A percentile compares a stretch with the other conserved stretches of the same genome.
Conservation (phyloP, 345 rosid species). For the Gossypium arboreum region DNA sequence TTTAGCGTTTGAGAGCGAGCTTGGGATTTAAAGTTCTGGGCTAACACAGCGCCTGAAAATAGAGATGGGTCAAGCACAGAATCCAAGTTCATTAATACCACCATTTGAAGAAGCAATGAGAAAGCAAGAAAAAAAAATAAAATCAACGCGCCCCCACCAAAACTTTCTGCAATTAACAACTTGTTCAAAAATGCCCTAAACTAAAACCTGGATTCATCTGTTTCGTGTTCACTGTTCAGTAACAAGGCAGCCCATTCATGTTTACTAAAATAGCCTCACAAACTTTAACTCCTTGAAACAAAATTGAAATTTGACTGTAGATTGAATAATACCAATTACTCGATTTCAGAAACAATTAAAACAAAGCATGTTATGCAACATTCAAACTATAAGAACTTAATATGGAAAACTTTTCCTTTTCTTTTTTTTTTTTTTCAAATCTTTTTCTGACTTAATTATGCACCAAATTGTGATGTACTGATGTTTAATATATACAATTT, state of each 20-base stretch:
- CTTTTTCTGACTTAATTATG: not conserved
- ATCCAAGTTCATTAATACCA: slow-evolving; percentile 2
- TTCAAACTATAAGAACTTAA: not conserved
- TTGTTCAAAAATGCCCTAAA: not conserved
- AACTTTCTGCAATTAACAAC: not conserved
- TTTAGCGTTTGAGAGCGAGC: not conserved
- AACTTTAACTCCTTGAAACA: no score
- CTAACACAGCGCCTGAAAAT: slow-evolving; percentile 18
- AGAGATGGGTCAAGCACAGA: slow-evolving; percentile 23
- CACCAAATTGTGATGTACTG: not conserved
- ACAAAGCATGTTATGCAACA: not conserved
- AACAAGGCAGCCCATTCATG: not conserved
- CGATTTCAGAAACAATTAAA: not conserved
- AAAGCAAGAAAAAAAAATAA: not conserved
- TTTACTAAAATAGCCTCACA: no score
- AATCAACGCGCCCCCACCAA: not conserved
- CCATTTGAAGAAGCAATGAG: not conserved
- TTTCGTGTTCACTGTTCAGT: not conserved
- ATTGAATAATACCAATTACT: not conserved
- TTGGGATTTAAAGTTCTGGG: not conserved
- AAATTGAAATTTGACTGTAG: not conserved
- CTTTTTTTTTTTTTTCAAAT: no score
- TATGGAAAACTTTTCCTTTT: not conserved
- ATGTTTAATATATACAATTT: slow-evolving; percentile 9
- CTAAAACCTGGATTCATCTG: not conserved